These are phyloP conservation scores for Avena insularis DNA, from an alignment of 176 grass and related monocot genomes.

Conservation along the genomic window DNA sequence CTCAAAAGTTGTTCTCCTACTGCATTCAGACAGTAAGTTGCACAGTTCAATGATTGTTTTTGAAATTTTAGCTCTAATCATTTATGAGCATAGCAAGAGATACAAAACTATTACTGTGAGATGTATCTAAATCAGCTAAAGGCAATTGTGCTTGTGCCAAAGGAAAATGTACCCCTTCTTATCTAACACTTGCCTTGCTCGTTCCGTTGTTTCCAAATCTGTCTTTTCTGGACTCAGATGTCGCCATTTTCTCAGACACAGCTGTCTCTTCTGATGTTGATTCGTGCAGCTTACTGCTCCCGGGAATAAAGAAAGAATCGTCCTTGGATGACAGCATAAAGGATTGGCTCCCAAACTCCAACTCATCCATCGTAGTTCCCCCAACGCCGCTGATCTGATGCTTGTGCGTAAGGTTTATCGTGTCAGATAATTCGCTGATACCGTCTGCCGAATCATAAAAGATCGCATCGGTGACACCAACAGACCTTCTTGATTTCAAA, in stretches of 20 bases:
- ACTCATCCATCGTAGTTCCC: slow-evolving; percentile 15
- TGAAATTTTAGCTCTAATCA: slow-evolving; percentile 25
- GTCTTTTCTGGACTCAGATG: slow-evolving; percentile 8
- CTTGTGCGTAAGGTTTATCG: not conserved
- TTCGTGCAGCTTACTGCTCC: slow-evolving; percentile 8
- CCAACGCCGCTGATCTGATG: slow-evolving; percentile 1
- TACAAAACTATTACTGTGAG: not conserved
- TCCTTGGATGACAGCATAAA: not conserved
- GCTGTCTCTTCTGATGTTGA: slow-evolving; percentile 24
- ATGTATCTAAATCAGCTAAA: not conserved
- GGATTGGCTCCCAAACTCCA: not conserved
- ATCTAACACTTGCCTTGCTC: slow-evolving; percentile 44
- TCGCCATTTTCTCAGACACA: slow-evolving; percentile 25
- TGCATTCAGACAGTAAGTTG: not conserved
- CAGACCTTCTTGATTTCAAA: slow-evolving; percentile 49
- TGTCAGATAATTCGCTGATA: slow-evolving; percentile 1
- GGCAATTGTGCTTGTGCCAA: not conserved
- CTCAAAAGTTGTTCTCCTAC: not conserved
- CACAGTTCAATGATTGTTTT: slow-evolving; percentile 1
- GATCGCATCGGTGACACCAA: not conserved
- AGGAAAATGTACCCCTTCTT: not conserved
- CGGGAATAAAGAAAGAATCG: slow-evolving; percentile 37
- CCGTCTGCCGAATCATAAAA: slow-evolving; percentile 30
- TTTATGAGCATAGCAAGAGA: slow-evolving; percentile 3
- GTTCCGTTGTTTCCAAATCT: slow-evolving; percentile 30